phyloP scores from a whole-genome alignment of 495 filamentous ascomycete genomes.

The Xylaria nigripes region DNA sequence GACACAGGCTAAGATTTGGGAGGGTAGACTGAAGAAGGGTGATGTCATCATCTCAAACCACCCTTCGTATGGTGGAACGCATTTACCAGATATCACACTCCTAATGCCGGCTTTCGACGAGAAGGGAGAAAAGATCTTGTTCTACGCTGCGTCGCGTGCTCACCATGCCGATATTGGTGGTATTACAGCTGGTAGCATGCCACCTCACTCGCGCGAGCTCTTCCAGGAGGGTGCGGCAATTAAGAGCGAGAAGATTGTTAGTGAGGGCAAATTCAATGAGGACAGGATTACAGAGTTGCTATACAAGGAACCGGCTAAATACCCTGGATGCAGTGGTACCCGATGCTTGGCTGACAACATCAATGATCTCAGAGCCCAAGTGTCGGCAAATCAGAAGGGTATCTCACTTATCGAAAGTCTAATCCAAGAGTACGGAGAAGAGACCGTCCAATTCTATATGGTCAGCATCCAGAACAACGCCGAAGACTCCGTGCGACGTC shows the following conservation, averaged over 20 bases:
- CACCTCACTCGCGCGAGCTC: conserved; percentile 84
- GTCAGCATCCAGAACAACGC: conserved; percentile 86
- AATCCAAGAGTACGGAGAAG: conserved; percentile 83
- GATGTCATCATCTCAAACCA: conserved; percentile 96
- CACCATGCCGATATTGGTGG: conserved; percentile 98
- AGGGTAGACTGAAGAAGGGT: conserved; percentile 76
- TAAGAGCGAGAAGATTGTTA: conserved; percentile 89
- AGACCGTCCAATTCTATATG: conserved; percentile 96
- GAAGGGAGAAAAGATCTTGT: conserved; percentile 76
- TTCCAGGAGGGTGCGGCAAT: conserved; percentile 94
- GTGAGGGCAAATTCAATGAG: conserved; percentile 83
- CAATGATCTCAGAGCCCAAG: conserved; percentile 92
- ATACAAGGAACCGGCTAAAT: conserved; percentile 72
- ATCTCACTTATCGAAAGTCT: conserved; percentile 80
- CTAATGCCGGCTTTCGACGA: conserved; percentile 80
- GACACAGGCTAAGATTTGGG: conserved; percentile 90
- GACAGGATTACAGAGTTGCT: conserved; percentile 76
- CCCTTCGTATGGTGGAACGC: conserved; percentile 78
- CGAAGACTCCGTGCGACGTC: conserved; percentile 70
- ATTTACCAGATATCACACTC: conserved; percentile 87
- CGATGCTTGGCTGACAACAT: conserved; percentile 88
- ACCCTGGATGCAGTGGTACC: conserved; percentile 82
- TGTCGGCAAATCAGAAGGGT: conserved; percentile 92
- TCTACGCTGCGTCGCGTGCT: conserved; percentile 91
- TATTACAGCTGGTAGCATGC: conserved; percentile 94